Evolutionary conservation across 805 yeast species (phyloP).

Genomic region (Priceomyces fermenticarens): DNA sequence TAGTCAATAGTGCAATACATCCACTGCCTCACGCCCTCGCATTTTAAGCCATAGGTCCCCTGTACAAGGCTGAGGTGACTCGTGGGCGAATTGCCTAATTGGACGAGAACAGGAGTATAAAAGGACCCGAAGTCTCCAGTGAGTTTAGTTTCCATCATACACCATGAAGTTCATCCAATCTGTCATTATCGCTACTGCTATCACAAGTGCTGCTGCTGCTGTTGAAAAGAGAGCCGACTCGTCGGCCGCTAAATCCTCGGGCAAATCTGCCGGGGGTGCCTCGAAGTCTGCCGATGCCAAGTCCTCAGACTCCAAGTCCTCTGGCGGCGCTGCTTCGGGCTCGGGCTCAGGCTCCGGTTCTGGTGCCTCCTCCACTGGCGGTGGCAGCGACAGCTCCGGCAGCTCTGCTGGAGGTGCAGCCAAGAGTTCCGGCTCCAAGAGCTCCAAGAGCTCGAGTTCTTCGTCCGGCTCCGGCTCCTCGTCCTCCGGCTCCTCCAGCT

Average conservation of each 20-base stretch:
- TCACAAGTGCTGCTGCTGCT: constrained; percentile 6
- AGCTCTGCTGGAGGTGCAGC: constrained; percentile 11
- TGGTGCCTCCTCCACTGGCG: constrained; percentile 1
- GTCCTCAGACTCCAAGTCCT: constrained; percentile 7
- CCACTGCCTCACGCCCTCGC: too few relatives aligned
- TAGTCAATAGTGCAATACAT: too few relatives aligned
- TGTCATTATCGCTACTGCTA: constrained; percentile 2
- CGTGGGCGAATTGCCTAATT: too few relatives aligned
- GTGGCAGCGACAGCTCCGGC: constrained; percentile 3
- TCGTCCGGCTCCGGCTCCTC: constrained; percentile 5
- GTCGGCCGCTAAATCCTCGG: constrained; percentile 8
- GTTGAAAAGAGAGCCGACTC: constrained; percentile 2
- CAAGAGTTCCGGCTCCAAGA: constrained; percentile 6
- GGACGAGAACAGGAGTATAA: too few relatives aligned
- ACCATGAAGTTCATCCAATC: constrained; percentile 4
- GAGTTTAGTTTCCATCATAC: too few relatives aligned
- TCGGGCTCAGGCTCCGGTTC: constrained; percentile 5
- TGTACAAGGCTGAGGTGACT: too few relatives aligned
- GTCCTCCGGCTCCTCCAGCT: constrained; percentile 2
- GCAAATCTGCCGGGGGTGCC: constrained; percentile 9
- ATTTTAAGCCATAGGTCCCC: too few relatives aligned
- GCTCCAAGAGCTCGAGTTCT: constrained; percentile 7
- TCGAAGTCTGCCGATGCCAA: constrained; percentile 9
- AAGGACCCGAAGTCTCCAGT: too few relatives aligned
- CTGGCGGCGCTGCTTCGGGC: constrained; percentile 6